A percentile compares a stretch with the other conserved stretches of the same genome.
Evolutionary conservation across 2,329 filamentous ascomycete species (phyloP).

Genomic region (Pseudocercospora fijiensis): DNA sequence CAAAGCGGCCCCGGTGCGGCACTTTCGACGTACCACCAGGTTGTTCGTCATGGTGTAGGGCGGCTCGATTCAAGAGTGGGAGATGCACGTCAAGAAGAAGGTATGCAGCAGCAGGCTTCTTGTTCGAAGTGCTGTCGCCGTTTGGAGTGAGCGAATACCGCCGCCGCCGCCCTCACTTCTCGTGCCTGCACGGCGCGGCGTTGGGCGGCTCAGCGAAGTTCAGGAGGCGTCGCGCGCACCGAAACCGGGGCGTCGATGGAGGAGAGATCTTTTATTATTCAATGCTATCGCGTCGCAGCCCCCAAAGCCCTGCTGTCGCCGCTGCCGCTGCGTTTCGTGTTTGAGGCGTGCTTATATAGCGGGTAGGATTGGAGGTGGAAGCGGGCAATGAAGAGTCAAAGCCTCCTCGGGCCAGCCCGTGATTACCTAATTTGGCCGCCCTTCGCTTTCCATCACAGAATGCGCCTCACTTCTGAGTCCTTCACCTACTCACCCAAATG

Average conservation of each 20-base stretch:
- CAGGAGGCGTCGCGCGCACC: slow-evolving; percentile 11
- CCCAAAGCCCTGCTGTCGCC: slow-evolving; percentile 8
- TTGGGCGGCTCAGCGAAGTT: slow-evolving; percentile 9
- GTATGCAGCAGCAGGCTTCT: neutral
- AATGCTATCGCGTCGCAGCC: slow-evolving; percentile 3
- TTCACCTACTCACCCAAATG: no score
- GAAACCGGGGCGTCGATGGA: neutral
- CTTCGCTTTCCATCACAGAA: neutral
- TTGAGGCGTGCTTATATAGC: neutral
- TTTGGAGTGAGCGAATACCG: slow-evolving; percentile 4
- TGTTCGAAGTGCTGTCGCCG: neutral
- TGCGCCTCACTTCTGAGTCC: neutral
- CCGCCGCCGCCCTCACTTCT: slow-evolving; percentile 12
- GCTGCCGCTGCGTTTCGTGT: slow-evolving; percentile 3
- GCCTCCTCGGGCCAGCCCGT: neutral
- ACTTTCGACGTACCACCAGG: slow-evolving; percentile 29
- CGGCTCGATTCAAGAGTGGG: neutral
- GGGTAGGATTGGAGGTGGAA: neutral
- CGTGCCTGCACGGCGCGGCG: slow-evolving; percentile 9
- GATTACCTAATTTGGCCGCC: neutral
- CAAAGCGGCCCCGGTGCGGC: neutral
- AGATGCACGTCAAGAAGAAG: neutral
- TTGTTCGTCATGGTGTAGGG: slow-evolving; percentile 32
- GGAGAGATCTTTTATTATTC: slow-evolving; percentile 11
- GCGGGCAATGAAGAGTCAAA: neutral